phyloP scores from a whole-genome alignment of 805 yeast genomes.

The Cyberlindnera japonica region DNA sequence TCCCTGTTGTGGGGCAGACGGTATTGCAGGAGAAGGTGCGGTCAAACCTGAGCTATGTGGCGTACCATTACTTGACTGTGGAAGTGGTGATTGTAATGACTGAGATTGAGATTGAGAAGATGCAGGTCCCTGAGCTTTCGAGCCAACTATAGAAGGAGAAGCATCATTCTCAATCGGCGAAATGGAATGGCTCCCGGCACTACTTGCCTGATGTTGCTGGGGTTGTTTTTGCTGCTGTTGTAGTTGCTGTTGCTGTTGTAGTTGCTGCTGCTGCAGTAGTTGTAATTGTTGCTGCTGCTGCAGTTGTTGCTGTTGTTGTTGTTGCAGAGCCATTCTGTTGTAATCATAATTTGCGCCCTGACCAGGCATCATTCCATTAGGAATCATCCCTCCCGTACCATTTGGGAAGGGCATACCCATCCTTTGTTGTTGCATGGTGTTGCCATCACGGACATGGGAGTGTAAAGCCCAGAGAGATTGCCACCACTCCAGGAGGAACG shows the following conservation, averaged over 20 bases:
- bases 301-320: constrained; percentile 3
- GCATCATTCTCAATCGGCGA: constrained; percentile 7
- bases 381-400: not conserved
- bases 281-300: not conserved
- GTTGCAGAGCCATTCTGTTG: constrained; percentile 1
- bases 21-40: constrained; percentile 19
- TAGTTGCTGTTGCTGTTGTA: no score
- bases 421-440: constrained; percentile 24
- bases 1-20: constrained; percentile 3
- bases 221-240: not conserved
- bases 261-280: constrained; percentile 1
- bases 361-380: not conserved
- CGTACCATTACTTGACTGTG: constrained; percentile 19
- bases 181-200: constrained; percentile 4
- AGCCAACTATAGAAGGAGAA: constrained; percentile 3
- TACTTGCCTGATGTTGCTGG: constrained; percentile 3
- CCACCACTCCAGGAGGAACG: constrained; percentile 58
- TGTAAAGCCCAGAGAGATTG: constrained; percentile 47
- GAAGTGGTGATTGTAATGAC: constrained; percentile 23
- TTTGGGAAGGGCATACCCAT: not conserved
- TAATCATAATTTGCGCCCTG: not conserved
- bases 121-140: not conserved
- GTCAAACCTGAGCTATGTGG: constrained; percentile 13
- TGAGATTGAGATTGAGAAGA: constrained; percentile 10
- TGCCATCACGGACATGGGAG: constrained; percentile 37